A percentile compares a stretch with the other conserved stretches of the same genome.
phyloP scores from a whole-genome alignment of 2,329 filamentous ascomycete genomes.

The Neocatenulostroma microsporum region DNA sequence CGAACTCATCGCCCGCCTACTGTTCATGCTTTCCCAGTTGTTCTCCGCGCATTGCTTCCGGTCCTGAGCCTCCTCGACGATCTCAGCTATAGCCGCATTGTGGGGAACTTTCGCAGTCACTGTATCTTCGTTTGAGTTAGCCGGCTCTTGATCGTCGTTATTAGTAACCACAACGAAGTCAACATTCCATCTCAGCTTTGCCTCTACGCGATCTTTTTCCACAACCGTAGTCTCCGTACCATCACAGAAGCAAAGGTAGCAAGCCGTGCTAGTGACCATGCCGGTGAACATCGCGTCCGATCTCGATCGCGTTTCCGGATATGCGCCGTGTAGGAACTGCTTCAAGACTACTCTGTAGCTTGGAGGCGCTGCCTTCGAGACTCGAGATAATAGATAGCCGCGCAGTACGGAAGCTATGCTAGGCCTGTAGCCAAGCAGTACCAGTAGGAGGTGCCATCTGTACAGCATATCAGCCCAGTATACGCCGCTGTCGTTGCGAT shows the following conservation, averaged over 20 bases:
- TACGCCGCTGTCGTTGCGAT: conserved; percentile 36
- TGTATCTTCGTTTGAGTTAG: conserved; percentile 16
- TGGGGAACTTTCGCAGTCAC: conserved; percentile 11
- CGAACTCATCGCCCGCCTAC: neutral
- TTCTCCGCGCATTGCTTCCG: conserved; percentile 26
- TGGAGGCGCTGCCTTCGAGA: too few relatives aligned
- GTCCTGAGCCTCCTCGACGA: conserved; percentile 30
- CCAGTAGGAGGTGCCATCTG: conserved; percentile 44
- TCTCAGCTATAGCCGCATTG: conserved; percentile 15
- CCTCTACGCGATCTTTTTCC: conserved; percentile 49
- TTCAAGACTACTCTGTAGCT: conserved; percentile 13
- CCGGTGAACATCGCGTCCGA: too few relatives aligned
- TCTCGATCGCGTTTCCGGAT: too few relatives aligned
- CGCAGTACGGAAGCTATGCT: conserved; percentile 49
- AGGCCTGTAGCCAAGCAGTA: conserved; percentile 47
- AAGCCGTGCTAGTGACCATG: conserved; percentile 41
- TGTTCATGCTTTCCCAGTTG: conserved; percentile 24
- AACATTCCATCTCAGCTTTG: conserved; percentile 37
- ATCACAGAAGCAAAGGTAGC: conserved; percentile 51
- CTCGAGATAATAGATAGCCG: conserved; percentile 34
- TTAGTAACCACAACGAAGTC: conserved; percentile 53
- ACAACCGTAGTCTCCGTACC: conserved; percentile 42
- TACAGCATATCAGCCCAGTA: conserved; percentile 32
- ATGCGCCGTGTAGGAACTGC: neutral
- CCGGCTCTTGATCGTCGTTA: conserved; percentile 41